Evolutionary conservation across 805 yeast species (phyloP).

Genomic region (Tetrapisispora taiwanensis): DNA sequence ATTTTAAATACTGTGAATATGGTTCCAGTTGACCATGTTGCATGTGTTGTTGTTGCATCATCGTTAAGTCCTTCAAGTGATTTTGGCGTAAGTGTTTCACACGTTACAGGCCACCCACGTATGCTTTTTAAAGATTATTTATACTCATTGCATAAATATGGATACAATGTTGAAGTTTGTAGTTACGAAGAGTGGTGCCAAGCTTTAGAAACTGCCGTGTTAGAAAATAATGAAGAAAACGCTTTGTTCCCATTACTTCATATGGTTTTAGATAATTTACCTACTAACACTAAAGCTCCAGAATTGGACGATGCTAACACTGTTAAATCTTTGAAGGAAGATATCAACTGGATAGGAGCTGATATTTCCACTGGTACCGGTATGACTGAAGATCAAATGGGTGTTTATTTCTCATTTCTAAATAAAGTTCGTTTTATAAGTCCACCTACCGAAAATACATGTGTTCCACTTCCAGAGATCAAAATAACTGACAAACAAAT

Average conservation of each 20-base stretch:
- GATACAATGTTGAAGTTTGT: slow-evolving; percentile 53
- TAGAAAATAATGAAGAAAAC: slow-evolving; percentile 62
- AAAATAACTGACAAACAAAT: slow-evolving; percentile 47
- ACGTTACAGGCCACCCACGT: slow-evolving; percentile 97
- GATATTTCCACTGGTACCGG: slow-evolving; percentile 69
- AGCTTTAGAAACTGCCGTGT: slow-evolving; percentile 65
- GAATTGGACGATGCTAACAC: slow-evolving; percentile 87
- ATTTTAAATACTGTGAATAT: slow-evolving; percentile 82
- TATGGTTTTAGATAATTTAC: slow-evolving; percentile 86
- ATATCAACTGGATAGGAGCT: slow-evolving; percentile 50
- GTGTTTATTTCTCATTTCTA: slow-evolving; percentile 71
- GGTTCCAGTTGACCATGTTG: slow-evolving; percentile 98
- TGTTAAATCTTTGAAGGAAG: slow-evolving; percentile 51
- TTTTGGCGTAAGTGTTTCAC: slow-evolving; percentile 60
- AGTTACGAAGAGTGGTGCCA: slow-evolving; percentile 75
- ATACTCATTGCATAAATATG: slow-evolving; percentile 53
- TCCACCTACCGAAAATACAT: slow-evolving; percentile 40
- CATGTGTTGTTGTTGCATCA: slow-evolving; percentile 76
- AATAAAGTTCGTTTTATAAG: slow-evolving; percentile 73
- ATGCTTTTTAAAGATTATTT: slow-evolving; percentile 68
- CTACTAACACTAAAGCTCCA: slow-evolving; percentile 87
- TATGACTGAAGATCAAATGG: slow-evolving; percentile 55
- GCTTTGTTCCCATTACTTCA: slow-evolving; percentile 91
- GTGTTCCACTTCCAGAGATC: slow-evolving; percentile 44
- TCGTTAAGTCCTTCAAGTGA: slow-evolving; percentile 63